These are phyloP conservation scores for Blastobotrys buckinghamii DNA, from an alignment of 1,139 yeast genomes.

Conservation along the genomic window DNA sequence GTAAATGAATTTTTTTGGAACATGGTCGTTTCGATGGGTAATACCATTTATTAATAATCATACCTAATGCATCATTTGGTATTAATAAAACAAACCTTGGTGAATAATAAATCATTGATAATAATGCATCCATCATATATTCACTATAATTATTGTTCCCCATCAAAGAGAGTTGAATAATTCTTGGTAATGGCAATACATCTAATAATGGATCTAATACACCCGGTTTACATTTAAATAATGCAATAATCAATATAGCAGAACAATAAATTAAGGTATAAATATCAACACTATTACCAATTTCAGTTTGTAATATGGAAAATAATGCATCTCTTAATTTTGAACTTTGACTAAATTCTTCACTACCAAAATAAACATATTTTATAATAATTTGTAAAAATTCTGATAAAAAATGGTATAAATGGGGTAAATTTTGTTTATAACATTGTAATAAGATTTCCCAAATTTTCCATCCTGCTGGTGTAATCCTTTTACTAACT, in stretches of 20 bases:
- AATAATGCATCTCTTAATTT: background rate
- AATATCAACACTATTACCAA: background rate
- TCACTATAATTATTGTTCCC: no score
- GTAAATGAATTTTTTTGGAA: background rate
- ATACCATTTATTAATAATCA: background rate
- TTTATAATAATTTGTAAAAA: background rate
- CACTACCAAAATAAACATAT: constrained; percentile 3
- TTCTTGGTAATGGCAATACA: background rate
- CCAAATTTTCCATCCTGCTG: constrained; percentile 3
- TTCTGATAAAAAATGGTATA: background rate
- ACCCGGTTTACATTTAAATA: background rate
- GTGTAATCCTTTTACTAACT: background rate
- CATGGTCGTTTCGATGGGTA: constrained; percentile 1
- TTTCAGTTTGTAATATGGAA: background rate
- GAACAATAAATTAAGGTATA: background rate
- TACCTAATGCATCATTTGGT: no score
- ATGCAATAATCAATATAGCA: background rate
- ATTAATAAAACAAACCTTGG: background rate
- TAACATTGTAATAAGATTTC: background rate
- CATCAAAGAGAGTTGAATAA: background rate
- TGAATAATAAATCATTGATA: constrained; percentile 1
- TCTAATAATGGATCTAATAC: background rate
- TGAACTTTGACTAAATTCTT: background rate
- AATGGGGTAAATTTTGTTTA: background rate
- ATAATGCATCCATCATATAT: background rate